Evolutionary conservation across 2,329 filamentous ascomycete genomes (phyloP).

Genomic region (Penicillium sp.): DNA sequence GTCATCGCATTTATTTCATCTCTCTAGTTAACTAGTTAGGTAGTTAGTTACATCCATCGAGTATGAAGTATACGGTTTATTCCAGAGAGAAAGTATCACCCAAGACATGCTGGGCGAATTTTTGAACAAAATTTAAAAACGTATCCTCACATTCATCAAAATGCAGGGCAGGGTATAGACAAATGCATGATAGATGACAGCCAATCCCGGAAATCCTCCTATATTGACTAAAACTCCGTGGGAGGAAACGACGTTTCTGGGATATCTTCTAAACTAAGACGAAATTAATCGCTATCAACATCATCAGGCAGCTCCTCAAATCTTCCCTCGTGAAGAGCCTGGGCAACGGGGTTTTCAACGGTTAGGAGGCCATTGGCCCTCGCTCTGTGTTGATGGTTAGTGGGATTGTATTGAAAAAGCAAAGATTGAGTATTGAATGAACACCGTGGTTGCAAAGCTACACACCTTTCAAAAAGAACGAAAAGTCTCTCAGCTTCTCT

Average conservation of each 20-base stretch:
- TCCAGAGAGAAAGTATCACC: too few relatives aligned
- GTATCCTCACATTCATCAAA: not conserved
- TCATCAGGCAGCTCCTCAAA: constrained; percentile 67
- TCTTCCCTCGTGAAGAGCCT: constrained; percentile 65
- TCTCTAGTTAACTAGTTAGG: too few relatives aligned
- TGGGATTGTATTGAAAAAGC: not conserved
- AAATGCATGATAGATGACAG: not conserved
- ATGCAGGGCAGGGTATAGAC: not conserved
- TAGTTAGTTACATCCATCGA: too few relatives aligned
- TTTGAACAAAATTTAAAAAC: too few relatives aligned
- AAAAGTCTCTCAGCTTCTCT: constrained; percentile 85
- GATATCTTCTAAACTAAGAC: not conserved
- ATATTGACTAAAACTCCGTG: not conserved
- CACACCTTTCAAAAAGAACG: constrained; percentile 80
- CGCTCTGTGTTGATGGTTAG: constrained; percentile 47
- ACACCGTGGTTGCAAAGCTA: not conserved
- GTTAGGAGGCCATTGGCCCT: constrained; percentile 72
- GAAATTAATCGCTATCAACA: constrained; percentile 34
- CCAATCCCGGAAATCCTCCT: not conserved
- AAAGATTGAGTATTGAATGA: too few relatives aligned
- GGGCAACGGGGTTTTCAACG: constrained; percentile 73
- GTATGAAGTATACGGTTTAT: too few relatives aligned
- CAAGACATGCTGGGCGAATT: too few relatives aligned
- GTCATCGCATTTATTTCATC: constrained; percentile 15
- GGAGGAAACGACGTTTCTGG: not conserved